Evolutionary conservation across 345 rosid species (phyloP).

Genomic region (Salix suchowensis): DNA sequence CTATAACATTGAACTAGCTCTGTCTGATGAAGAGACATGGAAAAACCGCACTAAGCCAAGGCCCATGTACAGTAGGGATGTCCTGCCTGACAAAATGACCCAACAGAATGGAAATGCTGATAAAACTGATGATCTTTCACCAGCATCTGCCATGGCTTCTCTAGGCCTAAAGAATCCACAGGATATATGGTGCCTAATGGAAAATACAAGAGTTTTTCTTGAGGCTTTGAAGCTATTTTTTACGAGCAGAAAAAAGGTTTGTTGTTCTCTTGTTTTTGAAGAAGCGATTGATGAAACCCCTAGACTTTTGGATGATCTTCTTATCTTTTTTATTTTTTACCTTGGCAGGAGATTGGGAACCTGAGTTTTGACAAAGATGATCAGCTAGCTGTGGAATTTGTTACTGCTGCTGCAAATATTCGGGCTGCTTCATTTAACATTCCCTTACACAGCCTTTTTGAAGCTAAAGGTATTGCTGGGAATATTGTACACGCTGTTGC

Average conservation of each 20-base stretch:
- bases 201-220: constrained; percentile 75
- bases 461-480: constrained; percentile 99
- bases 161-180: constrained; percentile 97
- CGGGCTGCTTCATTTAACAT: constrained; percentile 92
- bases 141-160: constrained; percentile 67
- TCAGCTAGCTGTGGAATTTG: constrained; percentile 95
- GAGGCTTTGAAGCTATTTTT: constrained; percentile 81
- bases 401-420: constrained; percentile 97
- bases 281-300: neutral
- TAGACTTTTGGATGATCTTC: neutral
- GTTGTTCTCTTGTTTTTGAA: constrained; percentile 8
- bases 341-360: constrained; percentile 76
- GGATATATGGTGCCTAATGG: constrained; percentile 79
- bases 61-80: constrained; percentile 72
- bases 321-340: constrained; percentile 5
- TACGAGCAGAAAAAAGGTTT: constrained; percentile 69
- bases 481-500: constrained; percentile 98
- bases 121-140: constrained; percentile 37
- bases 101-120: constrained; percentile 63
- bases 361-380: constrained; percentile 97
- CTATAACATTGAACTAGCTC: constrained; percentile 81
- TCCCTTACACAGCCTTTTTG: constrained; percentile 93
- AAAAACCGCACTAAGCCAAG: constrained; percentile 71
- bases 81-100: constrained; percentile 43
- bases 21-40: constrained; percentile 96